Base-by-base conservation (phyloP, 2,329 filamentous ascomycete genomes). In the Hansfordia pulvinata region DNA sequence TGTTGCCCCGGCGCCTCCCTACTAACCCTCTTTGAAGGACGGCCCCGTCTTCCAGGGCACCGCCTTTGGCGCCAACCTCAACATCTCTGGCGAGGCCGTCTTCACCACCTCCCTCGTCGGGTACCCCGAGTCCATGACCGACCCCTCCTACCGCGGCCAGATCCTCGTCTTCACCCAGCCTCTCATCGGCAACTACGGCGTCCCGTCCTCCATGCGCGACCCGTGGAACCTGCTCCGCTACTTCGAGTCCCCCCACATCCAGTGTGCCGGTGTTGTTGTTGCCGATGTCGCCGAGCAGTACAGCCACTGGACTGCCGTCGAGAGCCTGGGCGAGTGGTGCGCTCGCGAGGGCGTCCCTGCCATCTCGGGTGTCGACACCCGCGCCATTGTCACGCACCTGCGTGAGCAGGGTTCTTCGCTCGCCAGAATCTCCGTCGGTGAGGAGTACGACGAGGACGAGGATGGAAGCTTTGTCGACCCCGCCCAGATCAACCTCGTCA, bases 91-190 rank as follows among this genome's bases (percentile, higher is more conserved):
- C 42, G 90, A 98, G 64, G 90, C 90, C 23, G 90, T 96, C 53
- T 98, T 98, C 66, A 96, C 90, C 35, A 96, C 90, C 34, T 94
- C 88, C 14, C 75, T 96, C 30, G 90, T 98, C 32, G 90, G 90
- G 46, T 98, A 98, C 55, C 90, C 90, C 41, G 90, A 98, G 64
- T 94, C 80, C 25, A 76, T 88, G 67, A 86, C 81, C 46, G 81
- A 88, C 46, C 81, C 81, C 28, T 88, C 81, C 12, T 88, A 88
- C 61, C 78, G 80, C 40, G 81, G 90, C 40, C 90, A 98, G 64
- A 96, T 98, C 41, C 68, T 98, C 43, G 88, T 96, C 56, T 94
- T 96, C 66, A 98, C 90, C 39, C 86, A 94, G 54, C 90, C 90
- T 19, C 63, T 98, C 41, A 94, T 98, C 47, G 90, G 90, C 50